Base-by-base conservation (phyloP, 1,284 basidiomycete genomes). In the Trametes polyzona region DNA sequence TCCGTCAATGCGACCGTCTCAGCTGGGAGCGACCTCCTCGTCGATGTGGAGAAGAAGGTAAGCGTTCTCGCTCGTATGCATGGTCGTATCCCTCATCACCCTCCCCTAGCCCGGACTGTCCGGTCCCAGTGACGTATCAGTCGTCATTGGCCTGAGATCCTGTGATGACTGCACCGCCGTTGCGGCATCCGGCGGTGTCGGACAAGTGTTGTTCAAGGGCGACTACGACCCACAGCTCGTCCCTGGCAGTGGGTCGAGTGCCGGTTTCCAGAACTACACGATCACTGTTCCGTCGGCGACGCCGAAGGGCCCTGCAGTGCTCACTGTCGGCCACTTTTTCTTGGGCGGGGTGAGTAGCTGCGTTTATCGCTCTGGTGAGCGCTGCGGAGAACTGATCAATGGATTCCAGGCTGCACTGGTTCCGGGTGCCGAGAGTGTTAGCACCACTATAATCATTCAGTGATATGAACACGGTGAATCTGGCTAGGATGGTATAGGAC, bases 201-300 rank as follows among this genome's bases (percentile, higher is more conserved):
- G 80, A 0, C 60, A 42, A 3, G 55, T 78, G 41, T 68, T 83
- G 19, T 83, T 81, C 65, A 69, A 69, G 21, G 81, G 82, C 4
- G 49, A 64, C 0, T 84, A 72, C 65, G 59, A 71, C 19, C 80
- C 80, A 0, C 46, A 74, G 53, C 5, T 30, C 35, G 12, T 19
- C 4, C 21, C 33, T 5, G 51, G 51, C n/a, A 47, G 41, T 24
- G 39, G 39, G 16, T 51, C 49, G 1, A 23, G 30, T 5, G 40
- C 40, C 3, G 26, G 30, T 10, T 40, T 58, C 52, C 59, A 61
- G 52, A 61, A 58, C 56, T 61, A 50, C 47, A 61, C 59, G 2
- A 52, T 61, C 3, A 40, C 42, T n/a, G 39, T 61, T 14, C 59
- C 59, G 16, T 12, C 43, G 23, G 17, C 39, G 21, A 17, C 46